These are phyloP conservation scores for Somion occarium DNA, from an alignment of 1,284 basidiomycete species.

Conservation along the genomic window DNA sequence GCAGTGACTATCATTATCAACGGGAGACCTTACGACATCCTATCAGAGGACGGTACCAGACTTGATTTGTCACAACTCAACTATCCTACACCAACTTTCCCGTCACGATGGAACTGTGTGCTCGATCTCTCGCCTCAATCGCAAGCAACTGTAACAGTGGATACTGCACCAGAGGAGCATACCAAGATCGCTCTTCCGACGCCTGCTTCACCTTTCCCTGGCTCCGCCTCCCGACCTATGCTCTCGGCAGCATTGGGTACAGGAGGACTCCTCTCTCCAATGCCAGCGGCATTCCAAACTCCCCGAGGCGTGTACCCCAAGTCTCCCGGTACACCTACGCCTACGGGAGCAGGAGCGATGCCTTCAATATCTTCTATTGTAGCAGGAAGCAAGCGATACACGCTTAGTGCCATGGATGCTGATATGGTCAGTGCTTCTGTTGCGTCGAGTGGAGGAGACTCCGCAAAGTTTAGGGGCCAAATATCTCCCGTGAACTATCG, in stretches of 20 bases:
- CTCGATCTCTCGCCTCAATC: slow-evolving; percentile 63
- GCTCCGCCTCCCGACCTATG: slow-evolving; percentile 13
- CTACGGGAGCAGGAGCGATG: neutral
- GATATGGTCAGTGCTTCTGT: neutral
- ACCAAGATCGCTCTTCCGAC: slow-evolving; percentile 57
- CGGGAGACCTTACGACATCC: slow-evolving; percentile 54
- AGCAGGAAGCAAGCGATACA: slow-evolving; percentile 57
- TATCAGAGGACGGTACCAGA: neutral
- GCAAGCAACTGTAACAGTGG: slow-evolving; percentile 6
- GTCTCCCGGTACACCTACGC: neutral
- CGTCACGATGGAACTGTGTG: slow-evolving; percentile 83
- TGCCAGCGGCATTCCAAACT: slow-evolving; percentile 1
- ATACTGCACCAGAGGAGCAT: slow-evolving; percentile 9
- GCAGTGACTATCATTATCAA: slow-evolving; percentile 75
- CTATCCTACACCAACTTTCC: slow-evolving; percentile 71
- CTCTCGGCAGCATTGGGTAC: slow-evolving; percentile 1
- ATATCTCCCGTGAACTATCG: slow-evolving; percentile 35
- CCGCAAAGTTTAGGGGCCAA: slow-evolving; percentile 16
- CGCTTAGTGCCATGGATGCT: slow-evolving; percentile 32
- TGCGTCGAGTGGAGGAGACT: slow-evolving; percentile 1
- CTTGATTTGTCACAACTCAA: neutral
- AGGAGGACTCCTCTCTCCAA: neutral
- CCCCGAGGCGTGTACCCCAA: slow-evolving; percentile 2
- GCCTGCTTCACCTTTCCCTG: slow-evolving; percentile 70
- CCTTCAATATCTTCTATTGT: slow-evolving; percentile 28